Conservation (phyloP, 1,284 basidiomycete species). For the Tilletia caries region DNA sequence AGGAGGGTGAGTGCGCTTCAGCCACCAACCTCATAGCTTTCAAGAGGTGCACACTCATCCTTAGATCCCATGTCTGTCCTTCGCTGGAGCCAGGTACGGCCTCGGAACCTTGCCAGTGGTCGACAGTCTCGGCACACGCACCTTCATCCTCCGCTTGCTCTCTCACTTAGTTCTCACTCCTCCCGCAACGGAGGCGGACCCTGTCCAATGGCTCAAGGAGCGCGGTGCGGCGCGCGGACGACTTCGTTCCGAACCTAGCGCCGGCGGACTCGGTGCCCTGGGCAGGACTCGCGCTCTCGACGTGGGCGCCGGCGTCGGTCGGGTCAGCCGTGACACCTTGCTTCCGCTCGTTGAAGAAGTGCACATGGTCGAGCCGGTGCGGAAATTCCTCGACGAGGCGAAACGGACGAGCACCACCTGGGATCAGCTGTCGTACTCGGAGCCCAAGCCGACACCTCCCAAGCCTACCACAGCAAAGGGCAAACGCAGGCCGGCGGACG, state of each 20-base stretch:
- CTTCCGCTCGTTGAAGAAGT: slow-evolving; percentile 50
- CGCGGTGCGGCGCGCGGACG: slow-evolving; percentile 24
- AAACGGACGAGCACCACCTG: background rate
- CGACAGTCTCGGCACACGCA: slow-evolving; percentile 49
- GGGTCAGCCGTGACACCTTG: slow-evolving; percentile 47
- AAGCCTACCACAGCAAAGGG: slow-evolving; percentile 15
- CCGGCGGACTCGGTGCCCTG: slow-evolving; percentile 13
- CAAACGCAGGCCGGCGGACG: background rate
- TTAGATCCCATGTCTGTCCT: background rate
- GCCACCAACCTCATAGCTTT: background rate
- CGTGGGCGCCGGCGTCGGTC: slow-evolving; percentile 50
- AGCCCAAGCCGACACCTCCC: slow-evolving; percentile 29
- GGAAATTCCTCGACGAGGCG: slow-evolving; percentile 2
- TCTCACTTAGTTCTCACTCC: slow-evolving; percentile 42
- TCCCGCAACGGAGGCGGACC: slow-evolving; percentile 35
- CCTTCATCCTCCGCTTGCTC: slow-evolving; percentile 43
- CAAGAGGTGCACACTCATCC: background rate
- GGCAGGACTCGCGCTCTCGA: slow-evolving; percentile 46
- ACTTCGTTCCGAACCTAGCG: background rate
- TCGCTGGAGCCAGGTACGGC: slow-evolving; percentile 28
- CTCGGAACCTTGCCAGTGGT: slow-evolving; percentile 46
- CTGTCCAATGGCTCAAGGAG: slow-evolving; percentile 36
- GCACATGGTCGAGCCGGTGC: slow-evolving; percentile 50
- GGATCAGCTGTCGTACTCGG: background rate
- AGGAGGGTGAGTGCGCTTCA: background rate